Percentiles rank a stretch among this genome's conserved stretches.
Evolutionary conservation across 169 alveolate species (phyloP).

Genomic region (Miamiensis avidus): DNA sequence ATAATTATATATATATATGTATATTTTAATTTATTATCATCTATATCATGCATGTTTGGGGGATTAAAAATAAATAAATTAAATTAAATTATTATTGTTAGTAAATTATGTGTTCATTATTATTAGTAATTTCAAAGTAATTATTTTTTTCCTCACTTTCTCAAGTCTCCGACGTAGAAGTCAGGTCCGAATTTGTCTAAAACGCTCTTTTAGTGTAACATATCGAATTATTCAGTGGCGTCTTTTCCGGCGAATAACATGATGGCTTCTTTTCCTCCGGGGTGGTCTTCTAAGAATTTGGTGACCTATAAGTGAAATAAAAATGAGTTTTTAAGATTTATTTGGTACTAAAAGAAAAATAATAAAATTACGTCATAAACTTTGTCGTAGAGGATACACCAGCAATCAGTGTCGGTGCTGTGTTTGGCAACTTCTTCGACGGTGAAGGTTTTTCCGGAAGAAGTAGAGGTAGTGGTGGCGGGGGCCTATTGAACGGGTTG

Average conservation of each 20-base stretch:
- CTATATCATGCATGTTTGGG: too few relatives aligned
- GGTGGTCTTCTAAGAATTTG: slow-evolving; percentile 18
- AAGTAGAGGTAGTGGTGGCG: neutral
- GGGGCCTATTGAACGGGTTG: neutral
- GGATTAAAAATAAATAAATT: too few relatives aligned
- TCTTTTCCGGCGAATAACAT: slow-evolving; percentile 31
- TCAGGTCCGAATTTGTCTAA: neutral
- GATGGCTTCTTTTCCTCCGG: slow-evolving; percentile 23
- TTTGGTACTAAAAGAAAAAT: too few relatives aligned
- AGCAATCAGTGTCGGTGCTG: neutral
- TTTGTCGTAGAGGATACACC: neutral
- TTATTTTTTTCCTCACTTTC: too few relatives aligned
- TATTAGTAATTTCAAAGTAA: too few relatives aligned
- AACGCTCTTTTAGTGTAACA: neutral
- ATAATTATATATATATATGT: too few relatives aligned
- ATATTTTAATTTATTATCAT: too few relatives aligned
- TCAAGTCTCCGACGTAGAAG: neutral
- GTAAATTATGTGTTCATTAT: too few relatives aligned
- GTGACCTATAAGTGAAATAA: slow-evolving; percentile 5
- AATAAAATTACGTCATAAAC: neutral
- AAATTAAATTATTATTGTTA: too few relatives aligned
- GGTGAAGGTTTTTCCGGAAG: neutral
- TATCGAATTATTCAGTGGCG: slow-evolving; percentile 9
- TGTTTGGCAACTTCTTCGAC: neutral
- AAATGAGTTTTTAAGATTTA: neutral